A percentile compares a stretch with the other conserved stretches of the same genome.
phyloP scores from a whole-genome alignment of 495 filamentous ascomycete genomes.

The Xylaria sp. region DNA sequence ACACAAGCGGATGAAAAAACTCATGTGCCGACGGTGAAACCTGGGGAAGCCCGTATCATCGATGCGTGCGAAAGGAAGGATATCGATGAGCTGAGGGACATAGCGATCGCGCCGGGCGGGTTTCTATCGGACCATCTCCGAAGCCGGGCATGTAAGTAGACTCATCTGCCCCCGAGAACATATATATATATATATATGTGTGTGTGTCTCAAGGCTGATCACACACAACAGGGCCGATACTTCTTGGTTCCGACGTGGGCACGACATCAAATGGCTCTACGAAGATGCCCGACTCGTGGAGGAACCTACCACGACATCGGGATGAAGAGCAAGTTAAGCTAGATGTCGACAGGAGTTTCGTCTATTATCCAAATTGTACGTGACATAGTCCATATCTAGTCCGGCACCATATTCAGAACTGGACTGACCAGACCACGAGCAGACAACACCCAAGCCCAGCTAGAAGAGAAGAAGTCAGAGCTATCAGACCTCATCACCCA shows the following conservation, averaged over 20 bases:
- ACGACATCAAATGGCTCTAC: constrained; percentile 30
- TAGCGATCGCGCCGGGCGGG: constrained; percentile 77
- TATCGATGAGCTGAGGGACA: constrained; percentile 63
- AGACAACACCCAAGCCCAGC: constrained; percentile 62
- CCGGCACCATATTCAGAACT: no score
- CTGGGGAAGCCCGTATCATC: constrained; percentile 60
- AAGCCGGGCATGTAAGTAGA: constrained; percentile 76
- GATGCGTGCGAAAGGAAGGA: constrained; percentile 72
- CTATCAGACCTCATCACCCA: constrained; percentile 77
- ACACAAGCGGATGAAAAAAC: constrained; percentile 19
- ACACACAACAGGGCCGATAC: constrained; percentile 70
- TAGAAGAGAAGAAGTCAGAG: constrained; percentile 70
- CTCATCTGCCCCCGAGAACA: not conserved
- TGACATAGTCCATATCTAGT: constrained; percentile 14
- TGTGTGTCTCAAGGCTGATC: not conserved
- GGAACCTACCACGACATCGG: constrained; percentile 67
- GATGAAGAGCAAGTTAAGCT: constrained; percentile 89
- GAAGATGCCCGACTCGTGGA: constrained; percentile 51
- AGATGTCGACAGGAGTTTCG: constrained; percentile 94
- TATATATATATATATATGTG: not conserved
- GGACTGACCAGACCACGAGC: no score
- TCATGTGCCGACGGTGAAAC: not conserved
- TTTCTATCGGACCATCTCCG: constrained; percentile 83
- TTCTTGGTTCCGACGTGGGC: constrained; percentile 65
- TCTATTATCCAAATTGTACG: constrained; percentile 90